Evolutionary conservation across 768 basidiomycete genomes (phyloP).

Genomic region (Calocybe indica): DNA sequence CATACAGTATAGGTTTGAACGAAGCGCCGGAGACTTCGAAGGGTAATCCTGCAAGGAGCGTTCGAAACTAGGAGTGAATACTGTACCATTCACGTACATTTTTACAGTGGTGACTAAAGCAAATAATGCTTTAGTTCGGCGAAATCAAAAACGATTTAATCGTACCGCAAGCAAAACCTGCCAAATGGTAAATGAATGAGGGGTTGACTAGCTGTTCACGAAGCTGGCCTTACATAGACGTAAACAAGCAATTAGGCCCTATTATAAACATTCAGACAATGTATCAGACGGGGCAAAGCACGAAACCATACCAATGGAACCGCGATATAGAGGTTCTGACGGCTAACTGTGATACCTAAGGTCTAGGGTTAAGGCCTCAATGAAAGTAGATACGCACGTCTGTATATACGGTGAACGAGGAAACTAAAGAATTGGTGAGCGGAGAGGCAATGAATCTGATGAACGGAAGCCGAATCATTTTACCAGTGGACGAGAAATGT

Average conservation of each 20-base stretch:
- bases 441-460: background rate
- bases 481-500: slow-evolving; percentile 50
- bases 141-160: background rate
- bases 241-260: slow-evolving; percentile 22
- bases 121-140: background rate
- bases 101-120: slow-evolving; percentile 10
- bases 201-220: no score
- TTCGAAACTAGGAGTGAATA: background rate
- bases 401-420: slow-evolving; percentile 35
- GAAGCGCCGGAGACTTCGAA: slow-evolving; percentile 9
- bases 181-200: background rate
- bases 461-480: slow-evolving; percentile 1
- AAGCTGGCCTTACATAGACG: slow-evolving; percentile 19
- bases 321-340: slow-evolving; percentile 25
- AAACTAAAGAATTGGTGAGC: slow-evolving; percentile 16
- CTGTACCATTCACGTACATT: slow-evolving; percentile 3
- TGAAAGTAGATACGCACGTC: slow-evolving; percentile 19
- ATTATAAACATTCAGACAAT: background rate
- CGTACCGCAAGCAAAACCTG: slow-evolving; percentile 21
- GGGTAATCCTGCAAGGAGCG: slow-evolving; percentile 5
- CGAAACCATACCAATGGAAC: slow-evolving; percentile 23
- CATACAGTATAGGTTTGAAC: slow-evolving; percentile 9
- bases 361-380: background rate
- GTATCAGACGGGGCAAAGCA: background rate
- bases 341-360: slow-evolving; percentile 22